These are phyloP conservation scores for Pyrenophora teres DNA, from an alignment of 2,329 filamentous ascomycete species.

Conservation along the genomic window DNA sequence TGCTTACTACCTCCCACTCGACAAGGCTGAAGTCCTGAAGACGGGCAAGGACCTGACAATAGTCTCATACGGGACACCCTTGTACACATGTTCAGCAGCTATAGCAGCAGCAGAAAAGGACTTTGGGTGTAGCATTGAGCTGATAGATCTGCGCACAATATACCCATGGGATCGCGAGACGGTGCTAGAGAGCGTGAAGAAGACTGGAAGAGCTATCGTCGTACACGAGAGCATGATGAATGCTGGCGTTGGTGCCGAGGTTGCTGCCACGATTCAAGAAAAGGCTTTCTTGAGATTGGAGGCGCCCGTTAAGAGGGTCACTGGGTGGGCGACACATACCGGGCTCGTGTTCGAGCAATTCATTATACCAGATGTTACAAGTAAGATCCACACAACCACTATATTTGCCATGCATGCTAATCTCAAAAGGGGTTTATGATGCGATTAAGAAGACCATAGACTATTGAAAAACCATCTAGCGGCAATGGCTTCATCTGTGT, in stretches of 20 bases:
- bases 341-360: constrained; percentile 74
- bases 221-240: constrained; percentile 95
- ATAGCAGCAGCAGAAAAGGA: constrained; percentile 77
- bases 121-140: constrained; percentile 75
- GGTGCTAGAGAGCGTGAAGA: constrained; percentile 79
- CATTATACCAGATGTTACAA: constrained; percentile 79
- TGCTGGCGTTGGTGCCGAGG: constrained; percentile 84
- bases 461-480: constrained; percentile 39
- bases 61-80: constrained; percentile 84
- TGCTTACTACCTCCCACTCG: constrained; percentile 80
- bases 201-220: constrained; percentile 83
- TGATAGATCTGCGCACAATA: constrained; percentile 85
- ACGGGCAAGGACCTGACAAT: constrained; percentile 80
- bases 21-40: constrained; percentile 83
- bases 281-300: constrained; percentile 83
- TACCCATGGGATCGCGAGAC: constrained; percentile 90
- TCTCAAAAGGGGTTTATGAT: constrained; percentile 52
- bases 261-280: constrained; percentile 86
- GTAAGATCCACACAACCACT: constrained; percentile 62
- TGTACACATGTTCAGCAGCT: constrained; percentile 81
- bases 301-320: constrained; percentile 81
- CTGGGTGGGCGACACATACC: constrained; percentile 87
- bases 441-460: constrained; percentile 54
- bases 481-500: neutral
- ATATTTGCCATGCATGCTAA: constrained; percentile 17